Conservation (phyloP, 2,329 filamentous ascomycete species). For the Talaromyces sp. region DNA sequence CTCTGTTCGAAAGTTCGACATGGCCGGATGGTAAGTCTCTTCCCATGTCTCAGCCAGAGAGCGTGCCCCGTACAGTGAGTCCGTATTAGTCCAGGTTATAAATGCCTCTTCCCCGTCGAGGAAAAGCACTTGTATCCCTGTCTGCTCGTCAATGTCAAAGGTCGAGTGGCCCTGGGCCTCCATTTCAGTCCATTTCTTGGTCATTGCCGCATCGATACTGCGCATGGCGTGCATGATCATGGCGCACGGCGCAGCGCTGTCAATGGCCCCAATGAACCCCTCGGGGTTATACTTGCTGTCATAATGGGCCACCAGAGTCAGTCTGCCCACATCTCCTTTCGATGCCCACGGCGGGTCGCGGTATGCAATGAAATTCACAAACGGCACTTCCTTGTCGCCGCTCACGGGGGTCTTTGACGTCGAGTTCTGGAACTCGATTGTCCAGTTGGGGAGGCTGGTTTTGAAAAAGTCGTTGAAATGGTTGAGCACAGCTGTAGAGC, state of each 20-base stretch:
- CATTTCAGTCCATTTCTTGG: slow-evolving; percentile 74
- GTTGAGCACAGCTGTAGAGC: slow-evolving; percentile 63
- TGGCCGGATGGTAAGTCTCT: slow-evolving; percentile 57
- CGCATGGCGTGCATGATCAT: slow-evolving; percentile 83
- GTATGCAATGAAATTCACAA: slow-evolving; percentile 78
- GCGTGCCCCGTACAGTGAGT: slow-evolving; percentile 84
- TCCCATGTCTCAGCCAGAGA: slow-evolving; percentile 82
- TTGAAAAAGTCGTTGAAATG: slow-evolving; percentile 83
- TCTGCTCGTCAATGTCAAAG: slow-evolving; percentile 60
- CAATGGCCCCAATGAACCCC: slow-evolving; percentile 88
- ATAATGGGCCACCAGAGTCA: slow-evolving; percentile 91
- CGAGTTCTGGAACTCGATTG: slow-evolving; percentile 80
- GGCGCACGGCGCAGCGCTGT: slow-evolving; percentile 90
- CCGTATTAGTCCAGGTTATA: slow-evolving; percentile 66
- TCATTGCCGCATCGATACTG: slow-evolving; percentile 72
- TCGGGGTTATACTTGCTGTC: slow-evolving; percentile 74
- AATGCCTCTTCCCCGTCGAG: slow-evolving; percentile 96
- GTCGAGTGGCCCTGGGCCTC: slow-evolving; percentile 49
- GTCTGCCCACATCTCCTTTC: slow-evolving; percentile 66
- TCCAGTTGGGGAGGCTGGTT: slow-evolving; percentile 70
- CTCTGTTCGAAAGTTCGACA: slow-evolving; percentile 68
- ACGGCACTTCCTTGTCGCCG: slow-evolving; percentile 65
- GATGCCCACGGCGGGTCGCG: slow-evolving; percentile 80
- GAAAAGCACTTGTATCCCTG: slow-evolving; percentile 81
- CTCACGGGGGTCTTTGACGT: slow-evolving; percentile 74